Conservation (phyloP, 2,329 filamentous ascomycete species). For the Trichophyton benhamiae region DNA sequence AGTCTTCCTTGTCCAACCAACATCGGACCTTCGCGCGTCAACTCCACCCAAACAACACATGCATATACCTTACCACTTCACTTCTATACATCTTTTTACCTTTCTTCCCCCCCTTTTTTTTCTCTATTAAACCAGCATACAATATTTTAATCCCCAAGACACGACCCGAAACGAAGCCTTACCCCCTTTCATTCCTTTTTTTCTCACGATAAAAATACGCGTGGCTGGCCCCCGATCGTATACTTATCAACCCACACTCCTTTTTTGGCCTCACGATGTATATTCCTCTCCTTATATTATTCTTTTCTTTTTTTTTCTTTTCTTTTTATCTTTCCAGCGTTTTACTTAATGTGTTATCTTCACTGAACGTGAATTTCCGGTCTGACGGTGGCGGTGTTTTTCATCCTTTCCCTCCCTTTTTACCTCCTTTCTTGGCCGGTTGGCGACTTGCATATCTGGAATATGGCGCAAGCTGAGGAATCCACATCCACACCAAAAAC, state of each 20-base stretch:
- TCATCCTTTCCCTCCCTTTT: neutral
- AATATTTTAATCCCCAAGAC: constrained; percentile 1
- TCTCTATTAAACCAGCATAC: neutral
- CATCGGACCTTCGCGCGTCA: constrained; percentile 1
- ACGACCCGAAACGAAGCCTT: neutral
- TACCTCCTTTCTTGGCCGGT: neutral
- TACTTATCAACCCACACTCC: constrained; percentile 7
- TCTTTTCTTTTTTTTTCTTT: neutral
- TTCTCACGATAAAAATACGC: neutral
- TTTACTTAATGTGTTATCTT: constrained; percentile 1
- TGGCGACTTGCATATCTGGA: constrained; percentile 4
- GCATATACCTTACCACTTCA: constrained; percentile 1
- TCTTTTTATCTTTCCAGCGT: constrained; percentile 4
- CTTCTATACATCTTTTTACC: neutral
- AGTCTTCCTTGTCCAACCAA: constrained; percentile 15
- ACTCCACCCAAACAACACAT: neutral
- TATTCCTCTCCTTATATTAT: constrained; percentile 1
- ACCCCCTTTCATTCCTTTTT: neutral
- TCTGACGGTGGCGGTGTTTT: neutral
- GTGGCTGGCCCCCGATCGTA: neutral
- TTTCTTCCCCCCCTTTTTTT: too few relatives aligned
- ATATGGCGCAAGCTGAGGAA: neutral
- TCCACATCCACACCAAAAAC: neutral
- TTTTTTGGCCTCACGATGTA: constrained; percentile 1
- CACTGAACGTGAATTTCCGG: neutral